A percentile compares a stretch with the other conserved stretches of the same genome.
phyloP scores from a whole-genome alignment of 2,329 filamentous ascomycete genomes.

The Claviceps humidiphila region DNA sequence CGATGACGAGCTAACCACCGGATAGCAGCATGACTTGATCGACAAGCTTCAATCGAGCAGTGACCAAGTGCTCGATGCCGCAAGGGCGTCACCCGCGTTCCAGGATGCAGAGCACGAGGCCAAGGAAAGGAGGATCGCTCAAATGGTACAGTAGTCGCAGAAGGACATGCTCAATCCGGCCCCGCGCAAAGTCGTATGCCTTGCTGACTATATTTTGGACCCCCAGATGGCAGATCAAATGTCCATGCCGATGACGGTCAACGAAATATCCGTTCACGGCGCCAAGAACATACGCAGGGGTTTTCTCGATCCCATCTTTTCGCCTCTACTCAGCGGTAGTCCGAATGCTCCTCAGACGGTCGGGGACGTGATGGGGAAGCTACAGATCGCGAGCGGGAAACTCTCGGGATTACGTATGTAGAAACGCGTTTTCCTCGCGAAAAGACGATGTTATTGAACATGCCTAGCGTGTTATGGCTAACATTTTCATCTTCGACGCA shows the following conservation, averaged over 20 bases:
- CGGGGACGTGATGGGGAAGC: conserved; percentile 60
- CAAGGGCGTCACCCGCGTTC: conserved; percentile 23
- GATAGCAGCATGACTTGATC: conserved; percentile 20
- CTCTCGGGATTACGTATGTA: conserved; percentile 64
- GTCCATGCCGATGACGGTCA: conserved; percentile 76
- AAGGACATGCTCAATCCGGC: background rate
- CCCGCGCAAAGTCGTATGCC: no score
- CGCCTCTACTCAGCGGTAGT: conserved; percentile 60
- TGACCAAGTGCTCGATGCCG: conserved; percentile 24
- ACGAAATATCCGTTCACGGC: conserved; percentile 71
- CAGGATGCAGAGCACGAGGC: conserved; percentile 25
- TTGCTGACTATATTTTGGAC: no score
- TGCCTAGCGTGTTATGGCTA: conserved; percentile 12
- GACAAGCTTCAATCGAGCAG: conserved; percentile 27
- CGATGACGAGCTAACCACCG: background rate
- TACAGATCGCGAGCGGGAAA: conserved; percentile 59
- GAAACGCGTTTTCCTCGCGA: background rate
- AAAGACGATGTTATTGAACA: no score
- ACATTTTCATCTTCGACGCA: conserved; percentile 19
- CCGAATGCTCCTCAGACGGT: conserved; percentile 60
- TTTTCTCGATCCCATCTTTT: conserved; percentile 73
- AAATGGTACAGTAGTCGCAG: conserved; percentile 18
- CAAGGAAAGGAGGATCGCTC: conserved; percentile 24
- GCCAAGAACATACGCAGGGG: conserved; percentile 68
- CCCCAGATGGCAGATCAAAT: conserved; percentile 51